A percentile compares a stretch with the other conserved stretches of the same genome.
Evolutionary conservation across 1,284 basidiomycete species (phyloP).

Genomic region (Ganoderma meredithae): DNA sequence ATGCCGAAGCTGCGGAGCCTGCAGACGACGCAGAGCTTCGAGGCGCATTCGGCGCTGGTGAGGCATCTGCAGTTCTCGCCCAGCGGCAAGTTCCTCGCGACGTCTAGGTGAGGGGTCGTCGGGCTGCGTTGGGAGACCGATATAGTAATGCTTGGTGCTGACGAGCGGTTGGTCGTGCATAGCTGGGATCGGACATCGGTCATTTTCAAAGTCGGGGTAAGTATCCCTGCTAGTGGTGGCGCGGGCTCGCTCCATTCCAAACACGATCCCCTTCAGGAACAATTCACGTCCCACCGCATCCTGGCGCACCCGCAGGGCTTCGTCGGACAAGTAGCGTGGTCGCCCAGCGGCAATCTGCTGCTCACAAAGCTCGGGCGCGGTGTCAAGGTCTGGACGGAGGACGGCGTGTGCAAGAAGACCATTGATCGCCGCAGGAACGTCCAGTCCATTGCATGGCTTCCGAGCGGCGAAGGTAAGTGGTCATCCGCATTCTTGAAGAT

Average conservation of each 20-base stretch:
- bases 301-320: conserved; percentile 79
- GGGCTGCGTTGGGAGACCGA: no score
- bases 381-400: conserved; percentile 83
- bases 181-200: conserved; percentile 83
- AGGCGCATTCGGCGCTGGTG: conserved; percentile 70
- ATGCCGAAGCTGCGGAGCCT: conserved; percentile 65
- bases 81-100: conserved; percentile 73
- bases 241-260: background rate
- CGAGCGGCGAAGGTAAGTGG: conserved; percentile 63
- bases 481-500: background rate
- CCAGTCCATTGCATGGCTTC: conserved; percentile 78
- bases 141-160: background rate
- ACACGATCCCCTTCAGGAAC: conserved; percentile 49
- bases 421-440: conserved; percentile 69
- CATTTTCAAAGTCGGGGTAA: conserved; percentile 74
- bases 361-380: conserved; percentile 73
- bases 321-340: conserved; percentile 84
- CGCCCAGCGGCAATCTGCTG: conserved; percentile 66
- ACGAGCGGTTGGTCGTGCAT: conserved; percentile 3
- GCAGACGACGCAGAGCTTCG: conserved; percentile 65
- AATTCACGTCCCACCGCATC: conserved; percentile 65
- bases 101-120: conserved; percentile 60
- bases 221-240: conserved; percentile 29
- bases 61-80: conserved; percentile 77
- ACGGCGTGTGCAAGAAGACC: conserved; percentile 75